Percentiles rank a stretch among this genome's conserved stretches.
These are phyloP conservation scores for Hemisphaericaspora subhashii DNA, from an alignment of 1,139 yeast genomes.

Conservation along the genomic window DNA sequence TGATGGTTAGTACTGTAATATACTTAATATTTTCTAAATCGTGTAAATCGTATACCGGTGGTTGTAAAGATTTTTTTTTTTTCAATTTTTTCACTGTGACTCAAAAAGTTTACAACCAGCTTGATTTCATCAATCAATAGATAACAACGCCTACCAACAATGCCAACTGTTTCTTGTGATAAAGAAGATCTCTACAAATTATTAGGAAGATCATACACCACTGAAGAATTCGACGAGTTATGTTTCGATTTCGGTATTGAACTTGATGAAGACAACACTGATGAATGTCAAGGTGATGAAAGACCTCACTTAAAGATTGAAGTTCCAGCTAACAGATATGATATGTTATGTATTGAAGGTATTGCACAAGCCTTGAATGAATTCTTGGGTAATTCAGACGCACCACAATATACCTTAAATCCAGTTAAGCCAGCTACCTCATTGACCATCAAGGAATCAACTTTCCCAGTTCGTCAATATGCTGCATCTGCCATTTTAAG, in stretches of 20 bases:
- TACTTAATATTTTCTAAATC: neutral
- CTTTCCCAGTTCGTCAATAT: conserved; percentile 77
- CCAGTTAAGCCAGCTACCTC: conserved; percentile 62
- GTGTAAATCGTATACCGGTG: conserved; percentile 4
- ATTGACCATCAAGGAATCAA: conserved; percentile 73
- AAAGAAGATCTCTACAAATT: conserved; percentile 86
- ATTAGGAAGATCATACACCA: conserved; percentile 77
- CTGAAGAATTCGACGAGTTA: conserved; percentile 92
- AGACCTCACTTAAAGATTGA: conserved; percentile 97
- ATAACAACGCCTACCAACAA: conserved; percentile 24
- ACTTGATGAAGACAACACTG: conserved; percentile 92
- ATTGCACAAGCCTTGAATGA: conserved; percentile 93
- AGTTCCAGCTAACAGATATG: conserved; percentile 97
- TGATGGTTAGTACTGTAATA: neutral
- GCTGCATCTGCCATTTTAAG: conserved; percentile 94
- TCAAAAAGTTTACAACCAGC: conserved; percentile 13
- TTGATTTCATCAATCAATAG: no score
- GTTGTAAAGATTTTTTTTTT: conserved; percentile 4
- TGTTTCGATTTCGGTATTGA: conserved; percentile 98
- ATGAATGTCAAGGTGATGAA: conserved; percentile 73
- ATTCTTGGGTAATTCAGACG: conserved; percentile 66
- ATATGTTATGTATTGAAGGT: conserved; percentile 97
- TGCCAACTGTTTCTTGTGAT: conserved; percentile 98
- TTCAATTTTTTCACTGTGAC: conserved; percentile 12
- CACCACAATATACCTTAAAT: conserved; percentile 67